Evolutionary conservation across 2,329 filamentous ascomycete genomes (phyloP).

Genomic region (Drechslerella stenobrocha): DNA sequence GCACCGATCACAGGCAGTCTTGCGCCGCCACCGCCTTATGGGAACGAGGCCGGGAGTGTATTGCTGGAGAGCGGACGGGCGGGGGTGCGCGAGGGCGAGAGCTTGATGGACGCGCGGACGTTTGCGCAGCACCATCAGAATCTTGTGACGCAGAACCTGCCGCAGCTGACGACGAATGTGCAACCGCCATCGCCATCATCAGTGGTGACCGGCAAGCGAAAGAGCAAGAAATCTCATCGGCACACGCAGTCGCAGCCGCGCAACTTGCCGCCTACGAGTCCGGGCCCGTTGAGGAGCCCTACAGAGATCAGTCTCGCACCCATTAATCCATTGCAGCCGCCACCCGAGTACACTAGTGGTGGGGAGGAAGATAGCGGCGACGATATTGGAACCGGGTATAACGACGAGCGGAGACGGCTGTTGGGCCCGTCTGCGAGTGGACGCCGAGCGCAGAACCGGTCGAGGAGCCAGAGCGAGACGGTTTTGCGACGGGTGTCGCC

Average conservation of each 20-base stretch:
- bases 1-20: conserved; percentile 94
- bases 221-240: conserved; percentile 55
- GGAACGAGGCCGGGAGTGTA: conserved; percentile 95
- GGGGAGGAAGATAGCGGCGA: conserved; percentile 46
- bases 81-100: conserved; percentile 54
- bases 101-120: conserved; percentile 33
- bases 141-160: conserved; percentile 60
- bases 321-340: conserved; percentile 49
- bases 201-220: conserved; percentile 55
- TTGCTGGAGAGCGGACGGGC: conserved; percentile 78
- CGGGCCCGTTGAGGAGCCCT: conserved; percentile 84
- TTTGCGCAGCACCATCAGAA: conserved; percentile 50
- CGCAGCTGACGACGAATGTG: conserved; percentile 56
- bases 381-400: conserved; percentile 30
- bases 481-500: conserved; percentile 35
- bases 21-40: conserved; percentile 92
- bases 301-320: conserved; percentile 92
- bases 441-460: conserved; percentile 22
- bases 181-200: conserved; percentile 54
- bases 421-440: conserved; percentile 35
- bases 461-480: conserved; percentile 42
- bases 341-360: conserved; percentile 48
- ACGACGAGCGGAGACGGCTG: conserved; percentile 32
- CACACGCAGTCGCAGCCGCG: conserved; percentile 66
- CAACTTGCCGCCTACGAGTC: conserved; percentile 72